Base-by-base conservation (phyloP, 768 basidiomycete species). In the Xerocomellus amylosporus region DNA sequence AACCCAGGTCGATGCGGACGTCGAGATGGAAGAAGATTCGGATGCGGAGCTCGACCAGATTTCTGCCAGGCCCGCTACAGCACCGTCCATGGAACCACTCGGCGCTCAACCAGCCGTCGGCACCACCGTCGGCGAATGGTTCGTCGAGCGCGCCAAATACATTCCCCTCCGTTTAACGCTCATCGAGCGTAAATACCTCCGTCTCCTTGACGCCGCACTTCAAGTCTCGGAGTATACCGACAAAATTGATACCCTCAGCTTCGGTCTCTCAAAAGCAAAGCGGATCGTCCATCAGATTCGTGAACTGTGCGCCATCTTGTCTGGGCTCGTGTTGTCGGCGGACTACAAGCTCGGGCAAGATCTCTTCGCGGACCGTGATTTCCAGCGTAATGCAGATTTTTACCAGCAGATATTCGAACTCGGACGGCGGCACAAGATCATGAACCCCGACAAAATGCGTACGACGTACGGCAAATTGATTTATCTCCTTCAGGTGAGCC, bases 391-490 rank as follows among this genome's bases (percentile, higher is more conserved):
- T 62, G 83, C 82, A 17, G 83, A 85, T 8, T 93, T 93, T 65
- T 93, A 87, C 64, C 88, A 90, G 55, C 71, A 77, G 14, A 78
- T 92, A 24, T 93, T 93, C 58, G 90, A 93, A 71, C 79, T 93
- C 22, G 90, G 91, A 19, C 76, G 90, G 46, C 79, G 90, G 54
- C 88, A 92, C 66, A 93, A 93, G 69, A 93, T 93, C 64, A 91
- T 89, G 88, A 93, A 93, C 62, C 91, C 91, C 0, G 91, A 93
- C 65, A 92, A 92, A 62, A 92, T 93, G 90, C 80, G 91, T 24
- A 85, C 87, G 28, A 93, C 88, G 8, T 93, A 93, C 56, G 91
- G 91, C 10, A 93, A 93, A 65, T 73, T 93, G 55, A 85, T 92
- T 33, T 93, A 92, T 69, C 73, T 93, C 51, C 78, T 92, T 33